Percentiles rank a stretch among this genome's conserved stretches.
phyloP scores from a whole-genome alignment of 2,329 filamentous ascomycete genomes.

The Verticillium zaregamsianum region DNA sequence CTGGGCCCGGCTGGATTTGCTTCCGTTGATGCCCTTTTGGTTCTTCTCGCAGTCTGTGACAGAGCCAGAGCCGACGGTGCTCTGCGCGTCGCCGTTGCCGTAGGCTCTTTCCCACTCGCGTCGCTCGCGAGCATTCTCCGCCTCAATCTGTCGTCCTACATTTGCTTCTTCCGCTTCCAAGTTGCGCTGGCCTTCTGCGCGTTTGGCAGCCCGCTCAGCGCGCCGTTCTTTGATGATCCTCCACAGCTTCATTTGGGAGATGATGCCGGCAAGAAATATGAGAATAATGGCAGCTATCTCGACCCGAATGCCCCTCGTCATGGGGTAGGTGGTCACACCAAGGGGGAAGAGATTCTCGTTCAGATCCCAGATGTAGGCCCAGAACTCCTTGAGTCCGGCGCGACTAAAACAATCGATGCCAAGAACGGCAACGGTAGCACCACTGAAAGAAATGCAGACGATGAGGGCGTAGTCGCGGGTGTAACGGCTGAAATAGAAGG shows the following conservation, averaged over 20 bases:
- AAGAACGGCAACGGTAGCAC: conserved; percentile 72
- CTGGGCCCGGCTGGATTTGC: neutral
- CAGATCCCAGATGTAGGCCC: conserved; percentile 84
- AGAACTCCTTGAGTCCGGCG: conserved; percentile 94
- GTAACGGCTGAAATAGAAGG: conserved; percentile 72
- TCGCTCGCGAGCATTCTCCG: conserved; percentile 56
- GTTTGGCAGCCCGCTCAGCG: conserved; percentile 45
- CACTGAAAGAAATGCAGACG: conserved; percentile 70
- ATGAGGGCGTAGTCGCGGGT: conserved; percentile 79
- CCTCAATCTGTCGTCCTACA: conserved; percentile 63
- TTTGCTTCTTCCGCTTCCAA: conserved; percentile 64
- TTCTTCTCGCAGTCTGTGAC: conserved; percentile 45
- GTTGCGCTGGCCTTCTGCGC: conserved; percentile 46
- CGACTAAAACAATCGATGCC: conserved; percentile 88
- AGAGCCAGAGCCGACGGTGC: conserved; percentile 39
- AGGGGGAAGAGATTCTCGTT: conserved; percentile 79
- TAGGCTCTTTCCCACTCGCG: conserved; percentile 75
- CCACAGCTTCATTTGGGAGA: conserved; percentile 86
- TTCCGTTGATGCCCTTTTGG: neutral
- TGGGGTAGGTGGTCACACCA: conserved; percentile 71
- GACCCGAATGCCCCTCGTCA: conserved; percentile 81
- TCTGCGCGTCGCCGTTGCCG: conserved; percentile 49
- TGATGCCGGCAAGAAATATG: conserved; percentile 67
- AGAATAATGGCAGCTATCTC: conserved; percentile 78
- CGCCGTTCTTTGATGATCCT: conserved; percentile 66